These are phyloP conservation scores for Cryptococcus sp. DNA, from an alignment of 1,284 basidiomycete genomes.

Conservation along the genomic window DNA sequence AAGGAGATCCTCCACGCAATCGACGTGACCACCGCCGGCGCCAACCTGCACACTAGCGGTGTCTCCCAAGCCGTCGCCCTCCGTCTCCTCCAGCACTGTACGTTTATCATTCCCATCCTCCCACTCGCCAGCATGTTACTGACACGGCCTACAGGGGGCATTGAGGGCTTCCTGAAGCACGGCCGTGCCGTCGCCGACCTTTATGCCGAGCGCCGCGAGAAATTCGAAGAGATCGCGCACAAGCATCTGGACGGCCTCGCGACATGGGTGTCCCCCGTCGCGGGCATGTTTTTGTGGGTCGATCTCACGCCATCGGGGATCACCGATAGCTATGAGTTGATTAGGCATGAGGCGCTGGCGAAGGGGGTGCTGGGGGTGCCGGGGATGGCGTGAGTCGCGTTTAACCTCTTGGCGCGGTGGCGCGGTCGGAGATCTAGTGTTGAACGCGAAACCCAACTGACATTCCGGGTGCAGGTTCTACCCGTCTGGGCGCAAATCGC, in stretches of 20 bases:
- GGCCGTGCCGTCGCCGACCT: conserved; percentile 68
- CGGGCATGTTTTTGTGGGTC: conserved; percentile 88
- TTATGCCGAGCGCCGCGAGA: conserved; percentile 72
- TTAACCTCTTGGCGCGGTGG: background rate
- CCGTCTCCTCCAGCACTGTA: conserved; percentile 67
- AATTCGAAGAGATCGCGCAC: conserved; percentile 71
- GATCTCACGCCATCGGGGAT: conserved; percentile 48
- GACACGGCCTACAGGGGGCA: conserved; percentile 52
- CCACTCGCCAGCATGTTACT: background rate
- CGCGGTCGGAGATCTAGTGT: no score
- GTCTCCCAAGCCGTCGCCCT: conserved; percentile 73
- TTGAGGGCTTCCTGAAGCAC: conserved; percentile 73
- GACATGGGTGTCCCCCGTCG: conserved; percentile 78
- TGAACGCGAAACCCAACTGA: conserved; percentile 1
- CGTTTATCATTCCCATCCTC: conserved; percentile 3
- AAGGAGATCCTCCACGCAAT: conserved; percentile 68
- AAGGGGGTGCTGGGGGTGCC: conserved; percentile 85
- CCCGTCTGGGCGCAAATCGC: conserved; percentile 63
- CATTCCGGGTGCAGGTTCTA: conserved; percentile 55
- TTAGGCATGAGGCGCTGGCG: conserved; percentile 71
- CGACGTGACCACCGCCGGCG: conserved; percentile 55
- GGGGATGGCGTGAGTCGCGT: conserved; percentile 53
- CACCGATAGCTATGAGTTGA: conserved; percentile 69
- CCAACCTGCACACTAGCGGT: conserved; percentile 75
- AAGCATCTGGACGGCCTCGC: conserved; percentile 71